Evolutionary conservation across 1,284 basidiomycete genomes (phyloP), one percentile per base, ranked within the genome.

Genomic region (Fomitopsis betulina): DNA sequence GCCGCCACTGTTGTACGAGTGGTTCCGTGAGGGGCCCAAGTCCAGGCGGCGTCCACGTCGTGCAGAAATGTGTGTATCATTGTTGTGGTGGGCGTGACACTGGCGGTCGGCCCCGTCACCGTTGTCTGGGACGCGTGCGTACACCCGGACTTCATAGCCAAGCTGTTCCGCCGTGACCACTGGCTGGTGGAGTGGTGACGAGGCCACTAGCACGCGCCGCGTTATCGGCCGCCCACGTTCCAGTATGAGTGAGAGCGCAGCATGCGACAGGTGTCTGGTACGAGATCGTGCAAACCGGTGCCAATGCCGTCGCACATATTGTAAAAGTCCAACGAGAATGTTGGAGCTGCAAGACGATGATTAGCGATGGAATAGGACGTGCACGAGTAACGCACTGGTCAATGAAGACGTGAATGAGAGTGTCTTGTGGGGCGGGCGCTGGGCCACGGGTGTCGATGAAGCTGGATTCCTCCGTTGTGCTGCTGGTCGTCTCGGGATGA

Each of bases 181-280:
- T 30, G 91, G 86, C 67, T 93, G 89, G 71, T 91, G 88, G 37
- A 94, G 73, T 0, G 93, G 93, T 21, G 88, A 91, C 9, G 89
- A 91, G 0, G 91, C 86, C 37, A 91, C 92, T 15, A 92, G 78
- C 19, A 91, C 89, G 35, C 90, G 84, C 52, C 85, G 77, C 1
- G 80, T 82, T 55, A 89, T 79, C 0, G 83, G 78, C 23, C 90
- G 79, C 6, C 89, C 90, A 27, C 90, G 84, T 68, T 90, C 88
- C 27, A 91, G 78, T 52, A 91, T 79, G 39, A 91, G 80, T 0
- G 85, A 80, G 9, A 91, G 77, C 21, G 86, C 84, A 0, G 86
- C 81, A 65, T 91, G 86, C 3, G 85, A 89, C 19, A 91, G 59
- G 60, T 55, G 60, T 74, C 54, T 84, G 83, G 61, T 72, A 38